Evolutionary conservation across 306 rosid genomes (phyloP).

Genomic region (Astragalus membranaceus): DNA sequence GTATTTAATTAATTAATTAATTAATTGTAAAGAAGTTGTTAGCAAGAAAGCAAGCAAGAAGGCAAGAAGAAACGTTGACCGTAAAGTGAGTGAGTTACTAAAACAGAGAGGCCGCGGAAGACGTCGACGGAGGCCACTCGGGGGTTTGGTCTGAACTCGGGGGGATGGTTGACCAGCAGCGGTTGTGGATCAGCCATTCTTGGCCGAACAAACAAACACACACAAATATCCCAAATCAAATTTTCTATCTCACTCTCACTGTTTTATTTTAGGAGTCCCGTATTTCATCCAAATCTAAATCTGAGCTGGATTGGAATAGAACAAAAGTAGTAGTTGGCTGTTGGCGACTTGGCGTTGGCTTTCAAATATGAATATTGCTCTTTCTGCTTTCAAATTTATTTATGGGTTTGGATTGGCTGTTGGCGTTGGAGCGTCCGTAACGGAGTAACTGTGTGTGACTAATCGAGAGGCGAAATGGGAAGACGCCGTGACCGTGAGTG

Average conservation of each 20-base stretch:
- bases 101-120: slow-evolving; percentile 91
- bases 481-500: background rate
- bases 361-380: too few relatives aligned
- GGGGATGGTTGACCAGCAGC: slow-evolving; percentile 18
- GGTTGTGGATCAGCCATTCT: slow-evolving; percentile 47
- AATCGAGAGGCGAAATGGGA: background rate
- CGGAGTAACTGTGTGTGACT: too few relatives aligned
- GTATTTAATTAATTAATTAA: background rate
- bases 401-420: background rate
- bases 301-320: too few relatives aligned
- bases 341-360: too few relatives aligned
- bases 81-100: slow-evolving; percentile 32
- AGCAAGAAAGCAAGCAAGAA: background rate
- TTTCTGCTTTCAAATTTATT: too few relatives aligned
- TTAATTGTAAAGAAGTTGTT: background rate
- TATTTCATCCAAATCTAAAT: too few relatives aligned
- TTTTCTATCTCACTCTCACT: too few relatives aligned
- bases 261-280: too few relatives aligned
- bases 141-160: slow-evolving; percentile 3
- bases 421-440: background rate
- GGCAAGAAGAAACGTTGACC: background rate
- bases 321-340: too few relatives aligned
- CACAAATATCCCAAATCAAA: too few relatives aligned
- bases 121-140: slow-evolving; percentile 82
- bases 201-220: background rate